These are phyloP conservation scores for Backusella circina DNA, from an alignment of 192 early-diverging fungal genomes.

Conservation along the genomic window DNA sequence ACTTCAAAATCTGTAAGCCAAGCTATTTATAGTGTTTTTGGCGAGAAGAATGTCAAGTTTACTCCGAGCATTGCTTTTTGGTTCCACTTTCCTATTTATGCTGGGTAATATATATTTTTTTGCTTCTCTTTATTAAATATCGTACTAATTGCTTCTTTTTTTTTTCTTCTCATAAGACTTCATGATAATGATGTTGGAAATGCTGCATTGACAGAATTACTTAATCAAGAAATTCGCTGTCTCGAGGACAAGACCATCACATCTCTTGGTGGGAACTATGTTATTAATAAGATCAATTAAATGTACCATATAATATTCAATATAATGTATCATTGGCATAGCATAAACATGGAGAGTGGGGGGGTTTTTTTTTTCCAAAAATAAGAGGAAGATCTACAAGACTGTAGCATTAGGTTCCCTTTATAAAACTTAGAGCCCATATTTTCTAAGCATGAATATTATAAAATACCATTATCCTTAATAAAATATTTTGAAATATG, in stretches of 20 bases:
- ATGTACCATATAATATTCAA: not conserved
- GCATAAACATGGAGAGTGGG: no score
- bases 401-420: not conserved
- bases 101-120: not conserved
- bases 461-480: not conserved
- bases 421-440: not conserved
- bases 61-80: not conserved
- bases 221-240: not conserved
- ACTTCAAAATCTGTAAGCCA: not conserved
- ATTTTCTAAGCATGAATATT: not conserved
- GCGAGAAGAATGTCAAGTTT: not conserved
- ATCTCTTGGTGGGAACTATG: not conserved
- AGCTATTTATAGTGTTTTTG: not conserved
- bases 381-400: no score
- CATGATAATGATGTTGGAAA: not conserved
- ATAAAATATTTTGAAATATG: not conserved
- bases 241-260: not conserved
- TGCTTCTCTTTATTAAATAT: not conserved
- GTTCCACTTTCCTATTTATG: not conserved
- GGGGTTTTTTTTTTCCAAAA: no score
- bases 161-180: not conserved
- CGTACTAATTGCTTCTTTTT: not conserved
- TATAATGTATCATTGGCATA: not conserved
- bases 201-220: not conserved
- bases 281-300: not conserved